Base-by-base conservation (phyloP, 2,329 filamentous ascomycete genomes). In the Diplodia intermedia region DNA sequence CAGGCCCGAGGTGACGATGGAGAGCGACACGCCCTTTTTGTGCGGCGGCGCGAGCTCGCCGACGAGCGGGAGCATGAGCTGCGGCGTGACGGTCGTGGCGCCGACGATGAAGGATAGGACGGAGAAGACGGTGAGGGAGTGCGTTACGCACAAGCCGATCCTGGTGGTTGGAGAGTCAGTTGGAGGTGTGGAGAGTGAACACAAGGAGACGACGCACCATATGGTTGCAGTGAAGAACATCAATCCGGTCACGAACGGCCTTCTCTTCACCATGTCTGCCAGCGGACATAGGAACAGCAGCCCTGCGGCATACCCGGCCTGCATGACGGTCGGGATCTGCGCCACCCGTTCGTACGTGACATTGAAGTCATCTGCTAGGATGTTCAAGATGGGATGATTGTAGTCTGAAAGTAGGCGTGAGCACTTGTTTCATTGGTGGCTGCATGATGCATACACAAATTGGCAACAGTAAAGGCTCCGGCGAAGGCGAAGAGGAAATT, bases 1-100 rank as follows among this genome's bases (percentile, higher is more conserved):
- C 1, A 94, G 81, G 1, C 91, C 92, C 0, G 90, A 92, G 2
- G 91, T 89, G 8, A 94, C 89, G 68, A 94, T 88, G 6, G 90
- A 89, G 5, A 94, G 83, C 14, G 90, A 88, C 31, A 88, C 86
- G 0, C 91, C 90, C 14, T 90, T 87, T 33, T 89, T 86, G 52
- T 89, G 81, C 0, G 87, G 83, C 0, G 91, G 91, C 0, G 92
- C 91, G 20, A 94, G 88, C 73, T 94, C 91, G 2, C 91, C 90
- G 0, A 94, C 91, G 0, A 95, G 82, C 0, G 92, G 92, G 18
- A 95, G 88, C 90, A 95, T 92, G 66, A 86, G 76, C 71, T 85
- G 83, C 0, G 91, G 92, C 3, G 92, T 94, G 1, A 94, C 91
- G 0, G 91, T 95, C 1, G 90, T 90, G n/a, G 91, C 79, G n/a